Percentiles rank a stretch among this genome's conserved stretches.
Conservation (phyloP, 164 flowering plant species). For the Tinospora cordifolia region DNA sequence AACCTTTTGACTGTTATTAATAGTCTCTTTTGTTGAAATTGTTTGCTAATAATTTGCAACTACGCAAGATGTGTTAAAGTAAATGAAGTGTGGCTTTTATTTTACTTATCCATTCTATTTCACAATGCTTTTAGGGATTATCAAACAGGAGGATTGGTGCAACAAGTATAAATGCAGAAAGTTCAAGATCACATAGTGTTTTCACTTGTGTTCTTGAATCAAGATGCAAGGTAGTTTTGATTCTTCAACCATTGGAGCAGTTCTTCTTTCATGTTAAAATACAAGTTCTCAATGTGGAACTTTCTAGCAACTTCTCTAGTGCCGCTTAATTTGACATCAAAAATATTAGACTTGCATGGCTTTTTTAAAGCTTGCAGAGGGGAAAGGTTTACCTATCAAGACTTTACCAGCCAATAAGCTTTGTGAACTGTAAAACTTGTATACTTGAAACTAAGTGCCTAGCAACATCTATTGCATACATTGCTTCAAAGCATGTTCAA, state of each 20-base stretch:
- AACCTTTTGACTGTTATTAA: background rate
- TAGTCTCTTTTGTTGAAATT: background rate
- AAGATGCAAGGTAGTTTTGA: conserved; percentile 64
- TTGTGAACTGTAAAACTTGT: no score
- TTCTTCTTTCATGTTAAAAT: no score
- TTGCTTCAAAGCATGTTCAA: no score
- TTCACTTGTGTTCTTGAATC: conserved; percentile 96
- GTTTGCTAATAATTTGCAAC: background rate
- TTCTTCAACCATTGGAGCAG: background rate
- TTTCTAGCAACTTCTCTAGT: no score
- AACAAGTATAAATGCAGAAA: conserved; percentile 88
- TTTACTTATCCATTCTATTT: background rate
- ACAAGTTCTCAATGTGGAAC: no score
- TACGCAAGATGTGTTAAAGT: background rate
- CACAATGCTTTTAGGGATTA: conserved; percentile 56
- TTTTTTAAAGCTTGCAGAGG: no score
- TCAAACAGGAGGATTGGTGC: conserved; percentile 82
- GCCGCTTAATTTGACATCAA: no score
- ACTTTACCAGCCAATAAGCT: no score
- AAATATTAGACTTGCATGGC: no score
- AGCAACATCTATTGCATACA: no score
- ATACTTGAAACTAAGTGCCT: no score
- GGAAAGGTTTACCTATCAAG: no score
- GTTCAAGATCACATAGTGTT: conserved; percentile 97
- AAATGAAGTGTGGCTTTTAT: background rate